Conservation (phyloP, 73 alveolate genomes). For the Paramecium sonneborni region DNA sequence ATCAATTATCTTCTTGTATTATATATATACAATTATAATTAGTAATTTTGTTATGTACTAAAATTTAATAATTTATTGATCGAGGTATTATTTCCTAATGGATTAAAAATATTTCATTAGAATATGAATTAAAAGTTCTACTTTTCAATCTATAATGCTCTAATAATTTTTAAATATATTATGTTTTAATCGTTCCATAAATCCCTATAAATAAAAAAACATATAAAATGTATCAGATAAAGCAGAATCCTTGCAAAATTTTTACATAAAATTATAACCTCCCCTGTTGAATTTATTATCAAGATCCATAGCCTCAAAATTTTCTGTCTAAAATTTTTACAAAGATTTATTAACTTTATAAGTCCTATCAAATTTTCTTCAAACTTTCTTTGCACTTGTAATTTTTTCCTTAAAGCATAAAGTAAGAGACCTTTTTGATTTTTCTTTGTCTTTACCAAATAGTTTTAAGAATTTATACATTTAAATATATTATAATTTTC, state of each 20-base stretch:
- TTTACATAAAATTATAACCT: conserved; percentile 56
- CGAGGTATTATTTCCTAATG: neutral
- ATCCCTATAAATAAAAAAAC: conserved; percentile 51
- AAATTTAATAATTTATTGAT: neutral
- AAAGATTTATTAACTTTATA: neutral
- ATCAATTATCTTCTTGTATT: neutral
- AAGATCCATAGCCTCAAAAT: conserved; percentile 60
- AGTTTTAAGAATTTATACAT: neutral
- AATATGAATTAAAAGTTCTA: neutral
- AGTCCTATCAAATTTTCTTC: neutral
- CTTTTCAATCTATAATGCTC: conserved; percentile 47
- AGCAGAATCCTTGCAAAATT: conserved; percentile 72
- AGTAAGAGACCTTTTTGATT: conserved; percentile 7
- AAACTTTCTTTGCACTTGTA: neutral
- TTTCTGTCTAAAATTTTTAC: neutral
- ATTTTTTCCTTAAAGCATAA: neutral
- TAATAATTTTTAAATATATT: conserved; percentile 20
- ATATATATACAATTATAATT: neutral
- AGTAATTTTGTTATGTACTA: neutral
- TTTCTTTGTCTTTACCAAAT: conserved; percentile 13
- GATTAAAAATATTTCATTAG: neutral
- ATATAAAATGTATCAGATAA: conserved; percentile 48
- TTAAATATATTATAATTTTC: conserved; percentile 57
- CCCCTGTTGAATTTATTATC: conserved; percentile 68
- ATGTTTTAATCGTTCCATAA: neutral